These are phyloP conservation scores for Lactifluus piperatus DNA, from an alignment of 768 basidiomycete genomes.

Conservation along the genomic window DNA sequence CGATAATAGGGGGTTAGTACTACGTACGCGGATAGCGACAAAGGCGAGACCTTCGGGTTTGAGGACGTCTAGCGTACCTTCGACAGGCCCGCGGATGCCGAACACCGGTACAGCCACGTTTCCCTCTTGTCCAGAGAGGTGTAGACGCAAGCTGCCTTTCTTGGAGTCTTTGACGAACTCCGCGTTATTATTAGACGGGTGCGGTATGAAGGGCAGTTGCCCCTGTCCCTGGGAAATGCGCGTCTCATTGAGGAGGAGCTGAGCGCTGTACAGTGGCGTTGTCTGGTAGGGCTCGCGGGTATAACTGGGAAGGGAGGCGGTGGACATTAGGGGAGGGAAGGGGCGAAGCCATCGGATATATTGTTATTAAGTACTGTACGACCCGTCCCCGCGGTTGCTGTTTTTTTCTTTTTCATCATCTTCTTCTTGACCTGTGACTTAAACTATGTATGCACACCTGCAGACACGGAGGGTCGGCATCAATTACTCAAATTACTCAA, in stretches of 20 bases:
- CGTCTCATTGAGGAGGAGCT: constrained; percentile 9
- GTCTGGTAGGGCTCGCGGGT: background rate
- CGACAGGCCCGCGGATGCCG: constrained; percentile 7
- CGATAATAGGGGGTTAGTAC: too few species aligned
- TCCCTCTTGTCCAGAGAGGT: constrained; percentile 7
- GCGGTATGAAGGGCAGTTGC: background rate
- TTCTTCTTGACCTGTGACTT: background rate
- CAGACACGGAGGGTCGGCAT: background rate
- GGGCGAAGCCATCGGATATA: background rate
- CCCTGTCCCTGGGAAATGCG: background rate
- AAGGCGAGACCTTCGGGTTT: constrained; percentile 14
- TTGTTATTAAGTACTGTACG: background rate
- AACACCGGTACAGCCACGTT: constrained; percentile 9
- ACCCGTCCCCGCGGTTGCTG: background rate
- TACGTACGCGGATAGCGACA: constrained; percentile 18
- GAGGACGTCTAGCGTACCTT: constrained; percentile 13
- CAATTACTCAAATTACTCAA: background rate
- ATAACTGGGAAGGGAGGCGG: constrained; percentile 14
- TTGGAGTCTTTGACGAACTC: constrained; percentile 20
- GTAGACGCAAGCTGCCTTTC: constrained; percentile 11
- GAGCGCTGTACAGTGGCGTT: constrained; percentile 9
- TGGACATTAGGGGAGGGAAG: constrained; percentile 5
- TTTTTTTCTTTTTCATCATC: background rate
- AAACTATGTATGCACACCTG: background rate
- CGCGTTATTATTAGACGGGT: background rate